Conservation (phyloP, 495 filamentous ascomycete genomes). For the Chaetomium cochliodes region DNA sequence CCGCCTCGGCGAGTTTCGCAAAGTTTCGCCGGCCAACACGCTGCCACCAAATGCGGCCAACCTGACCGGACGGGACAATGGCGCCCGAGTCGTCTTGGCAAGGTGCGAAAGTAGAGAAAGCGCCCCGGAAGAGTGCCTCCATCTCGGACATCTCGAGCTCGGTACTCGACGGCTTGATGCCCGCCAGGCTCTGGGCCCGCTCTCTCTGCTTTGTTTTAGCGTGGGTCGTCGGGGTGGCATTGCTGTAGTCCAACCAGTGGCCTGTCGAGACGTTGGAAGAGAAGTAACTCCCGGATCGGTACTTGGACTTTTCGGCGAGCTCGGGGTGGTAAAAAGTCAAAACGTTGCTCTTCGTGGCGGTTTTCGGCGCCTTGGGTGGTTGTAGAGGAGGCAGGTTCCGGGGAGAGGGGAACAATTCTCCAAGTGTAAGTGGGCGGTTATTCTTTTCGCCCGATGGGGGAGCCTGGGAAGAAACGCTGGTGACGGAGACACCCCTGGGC, state of each 20-base stretch:
- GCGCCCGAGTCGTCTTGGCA: conserved; percentile 75
- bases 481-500: conserved; percentile 71
- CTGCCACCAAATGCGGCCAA: conserved; percentile 85
- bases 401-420: conserved; percentile 77
- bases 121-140: conserved; percentile 73
- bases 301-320: conserved; percentile 53
- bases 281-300: conserved; percentile 55
- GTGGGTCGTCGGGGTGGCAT: conserved; percentile 56
- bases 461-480: conserved; percentile 59
- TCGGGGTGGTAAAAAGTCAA: conserved; percentile 64
- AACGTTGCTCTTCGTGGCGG: conserved; percentile 58
- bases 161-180: conserved; percentile 52
- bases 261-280: conserved; percentile 58
- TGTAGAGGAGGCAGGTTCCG: conserved; percentile 62
- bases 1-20: conserved; percentile 44
- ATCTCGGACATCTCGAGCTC: conserved; percentile 62
- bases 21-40: conserved; percentile 63
- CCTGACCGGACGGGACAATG: conserved; percentile 65
- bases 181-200: conserved; percentile 66
- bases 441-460: conserved; percentile 40
- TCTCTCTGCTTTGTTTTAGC: conserved; percentile 68
- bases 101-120: conserved; percentile 86
- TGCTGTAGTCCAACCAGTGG: conserved; percentile 67
- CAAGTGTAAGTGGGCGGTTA: conserved; percentile 62
- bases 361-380: conserved; percentile 68